Evolutionary conservation across 495 filamentous ascomycete genomes (phyloP).

Genomic region (Parathielavia appendiculata): DNA sequence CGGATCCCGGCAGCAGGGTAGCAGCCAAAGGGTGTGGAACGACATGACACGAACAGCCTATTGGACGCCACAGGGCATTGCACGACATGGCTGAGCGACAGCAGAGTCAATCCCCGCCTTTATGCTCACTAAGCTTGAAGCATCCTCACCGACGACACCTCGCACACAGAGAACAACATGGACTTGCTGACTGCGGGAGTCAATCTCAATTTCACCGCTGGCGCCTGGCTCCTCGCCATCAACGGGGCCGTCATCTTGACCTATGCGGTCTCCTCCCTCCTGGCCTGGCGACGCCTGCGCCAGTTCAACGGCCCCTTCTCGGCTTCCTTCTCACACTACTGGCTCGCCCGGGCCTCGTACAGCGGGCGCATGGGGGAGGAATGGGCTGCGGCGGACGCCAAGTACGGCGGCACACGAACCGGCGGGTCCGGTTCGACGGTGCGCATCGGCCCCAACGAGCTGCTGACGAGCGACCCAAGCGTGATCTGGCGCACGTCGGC

Average conservation of each 20-base stretch:
- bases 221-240: background rate
- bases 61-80: background rate
- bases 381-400: conserved; percentile 15
- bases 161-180: background rate
- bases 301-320: conserved; percentile 50
- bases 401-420: conserved; percentile 39
- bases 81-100: no score
- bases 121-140: no score
- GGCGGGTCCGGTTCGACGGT: conserved; percentile 30
- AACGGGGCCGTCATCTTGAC: background rate
- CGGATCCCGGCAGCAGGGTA: no score
- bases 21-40: background rate
- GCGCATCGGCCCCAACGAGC: conserved; percentile 50
- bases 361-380: conserved; percentile 33
- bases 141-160: background rate
- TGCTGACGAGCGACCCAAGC: conserved; percentile 37
- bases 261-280: conserved; percentile 1
- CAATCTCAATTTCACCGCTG: background rate
- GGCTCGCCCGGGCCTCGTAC: conserved; percentile 21
- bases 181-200: background rate
- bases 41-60: background rate
- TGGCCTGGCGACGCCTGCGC: conserved; percentile 29
- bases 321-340: conserved; percentile 52
- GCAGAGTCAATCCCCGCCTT: no score
- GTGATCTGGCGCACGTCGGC: conserved; percentile 32